These are phyloP conservation scores for Tetracentron sinense DNA, from an alignment of 164 flowering plant species.

Conservation along the genomic window DNA sequence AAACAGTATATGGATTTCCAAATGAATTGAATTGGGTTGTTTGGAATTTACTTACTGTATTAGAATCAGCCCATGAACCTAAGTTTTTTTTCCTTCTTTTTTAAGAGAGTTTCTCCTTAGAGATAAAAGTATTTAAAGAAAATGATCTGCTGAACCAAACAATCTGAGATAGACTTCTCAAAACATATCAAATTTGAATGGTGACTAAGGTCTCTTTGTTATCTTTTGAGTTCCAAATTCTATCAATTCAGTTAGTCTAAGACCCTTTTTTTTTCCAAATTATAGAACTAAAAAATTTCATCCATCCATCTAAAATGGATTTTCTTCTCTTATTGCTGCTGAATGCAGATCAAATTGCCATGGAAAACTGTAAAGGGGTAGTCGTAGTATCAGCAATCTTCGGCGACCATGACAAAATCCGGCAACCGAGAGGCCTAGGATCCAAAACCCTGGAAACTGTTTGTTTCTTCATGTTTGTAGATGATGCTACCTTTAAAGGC, in stretches of 20 bases:
- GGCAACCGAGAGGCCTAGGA: constrained; percentile 83
- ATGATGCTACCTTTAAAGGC: constrained; percentile 52
- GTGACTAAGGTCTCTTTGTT: too few species aligned
- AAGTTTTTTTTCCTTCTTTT: too few species aligned
- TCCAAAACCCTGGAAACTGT: constrained; percentile 51
- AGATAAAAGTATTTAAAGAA: too few species aligned
- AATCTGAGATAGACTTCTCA: too few species aligned
- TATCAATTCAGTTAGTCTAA: neutral
- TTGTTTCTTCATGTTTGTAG: constrained; percentile 91
- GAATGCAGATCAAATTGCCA: constrained; percentile 55
- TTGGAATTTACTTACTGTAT: too few species aligned
- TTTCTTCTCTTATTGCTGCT: neutral
- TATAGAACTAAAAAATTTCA: neutral
- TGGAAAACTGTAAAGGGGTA: constrained; percentile 68
- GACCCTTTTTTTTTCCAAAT: neutral
- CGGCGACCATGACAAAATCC: constrained; percentile 83
- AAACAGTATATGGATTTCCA: too few species aligned
- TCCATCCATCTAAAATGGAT: neutral
- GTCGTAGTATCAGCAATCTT: constrained; percentile 88
- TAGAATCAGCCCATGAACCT: too few species aligned
- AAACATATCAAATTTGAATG: neutral
- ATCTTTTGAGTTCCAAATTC: neutral
- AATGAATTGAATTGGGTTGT: too few species aligned
- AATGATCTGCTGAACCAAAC: too few species aligned
- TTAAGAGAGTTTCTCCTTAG: too few species aligned